Conservation (phyloP, 768 basidiomycete species). For the Macrolepiota dolichaula region DNA sequence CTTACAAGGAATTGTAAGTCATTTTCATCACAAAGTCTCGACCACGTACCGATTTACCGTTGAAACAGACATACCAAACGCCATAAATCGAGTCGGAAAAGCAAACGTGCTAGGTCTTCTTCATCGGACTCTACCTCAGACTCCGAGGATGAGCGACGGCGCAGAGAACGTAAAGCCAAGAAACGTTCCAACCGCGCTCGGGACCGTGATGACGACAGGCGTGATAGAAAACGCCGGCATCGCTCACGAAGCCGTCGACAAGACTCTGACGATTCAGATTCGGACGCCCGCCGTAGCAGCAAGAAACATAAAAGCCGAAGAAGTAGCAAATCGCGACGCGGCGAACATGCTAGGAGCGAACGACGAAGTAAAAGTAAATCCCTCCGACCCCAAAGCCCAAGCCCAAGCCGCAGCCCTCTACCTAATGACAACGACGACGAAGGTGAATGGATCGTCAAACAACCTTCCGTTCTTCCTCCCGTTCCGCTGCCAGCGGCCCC, state of each 20-base stretch:
- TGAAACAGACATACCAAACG: constrained; percentile 58
- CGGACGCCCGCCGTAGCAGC: constrained; percentile 32
- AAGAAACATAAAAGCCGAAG: constrained; percentile 21
- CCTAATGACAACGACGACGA: constrained; percentile 33
- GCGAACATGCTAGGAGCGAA: neutral
- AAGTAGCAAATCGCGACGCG: constrained; percentile 13
- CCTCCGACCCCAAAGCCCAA: constrained; percentile 19
- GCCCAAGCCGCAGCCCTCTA: constrained; percentile 26
- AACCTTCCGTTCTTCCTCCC: constrained; percentile 5
- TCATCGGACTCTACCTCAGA: constrained; percentile 43
- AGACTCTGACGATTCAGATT: constrained; percentile 28
- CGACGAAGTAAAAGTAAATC: constrained; percentile 3
- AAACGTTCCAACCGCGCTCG: constrained; percentile 50
- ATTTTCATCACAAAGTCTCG: constrained; percentile 35
- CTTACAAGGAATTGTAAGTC: constrained; percentile 49
- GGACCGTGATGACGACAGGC: constrained; percentile 37
- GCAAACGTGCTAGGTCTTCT: constrained; percentile 53
- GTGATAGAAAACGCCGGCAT: constrained; percentile 30
- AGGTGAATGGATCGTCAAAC: constrained; percentile 10
- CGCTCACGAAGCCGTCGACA: constrained; percentile 6
- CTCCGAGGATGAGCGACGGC: constrained; percentile 57
- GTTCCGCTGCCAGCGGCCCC: constrained; percentile 12
- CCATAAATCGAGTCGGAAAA: constrained; percentile 48
- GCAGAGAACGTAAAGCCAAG: constrained; percentile 57
- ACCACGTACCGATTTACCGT: neutral